phyloP scores from a whole-genome alignment of 2,329 filamentous ascomycete genomes.

The Fusarium odoratissimum region DNA sequence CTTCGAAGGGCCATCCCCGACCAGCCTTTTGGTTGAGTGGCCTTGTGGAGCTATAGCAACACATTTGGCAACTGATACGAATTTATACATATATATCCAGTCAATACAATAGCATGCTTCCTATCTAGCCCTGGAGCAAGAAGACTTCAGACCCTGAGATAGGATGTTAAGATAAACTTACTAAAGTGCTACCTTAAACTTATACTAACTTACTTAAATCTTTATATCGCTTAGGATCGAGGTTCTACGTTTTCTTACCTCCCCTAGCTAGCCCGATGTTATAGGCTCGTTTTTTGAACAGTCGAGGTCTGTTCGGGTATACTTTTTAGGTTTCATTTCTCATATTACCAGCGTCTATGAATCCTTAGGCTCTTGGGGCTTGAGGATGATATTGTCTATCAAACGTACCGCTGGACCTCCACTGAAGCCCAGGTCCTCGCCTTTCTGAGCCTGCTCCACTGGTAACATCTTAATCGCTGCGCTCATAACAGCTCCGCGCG shows the following conservation, averaged over 20 bases:
- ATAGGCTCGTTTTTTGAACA: slow-evolving; percentile 23
- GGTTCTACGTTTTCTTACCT: neutral
- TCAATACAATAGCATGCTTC: slow-evolving; percentile 1
- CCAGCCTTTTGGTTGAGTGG: neutral
- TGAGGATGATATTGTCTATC: slow-evolving; percentile 91
- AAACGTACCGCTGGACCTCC: slow-evolving; percentile 82
- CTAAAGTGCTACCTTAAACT: neutral
- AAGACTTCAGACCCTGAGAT: neutral
- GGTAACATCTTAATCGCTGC: slow-evolving; percentile 92
- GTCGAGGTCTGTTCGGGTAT: slow-evolving; percentile 33
- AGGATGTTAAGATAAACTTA: neutral
- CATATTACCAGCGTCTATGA: slow-evolving; percentile 10
- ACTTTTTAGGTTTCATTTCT: slow-evolving; percentile 3
- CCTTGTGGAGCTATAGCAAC: neutral
- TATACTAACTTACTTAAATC: neutral
- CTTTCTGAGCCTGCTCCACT: slow-evolving; percentile 74
- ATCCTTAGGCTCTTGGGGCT: slow-evolving; percentile 49
- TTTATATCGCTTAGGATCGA: neutral
- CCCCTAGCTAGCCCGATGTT: neutral
- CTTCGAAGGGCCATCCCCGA: neutral
- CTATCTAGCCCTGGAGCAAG: neutral
- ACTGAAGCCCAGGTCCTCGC: slow-evolving; percentile 79
- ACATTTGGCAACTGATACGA: neutral
- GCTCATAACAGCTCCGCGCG: slow-evolving; percentile 83
- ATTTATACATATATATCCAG: slow-evolving; percentile 16